Conservation (phyloP, 1,284 basidiomycete genomes). For the Irpex lacteus region DNA sequence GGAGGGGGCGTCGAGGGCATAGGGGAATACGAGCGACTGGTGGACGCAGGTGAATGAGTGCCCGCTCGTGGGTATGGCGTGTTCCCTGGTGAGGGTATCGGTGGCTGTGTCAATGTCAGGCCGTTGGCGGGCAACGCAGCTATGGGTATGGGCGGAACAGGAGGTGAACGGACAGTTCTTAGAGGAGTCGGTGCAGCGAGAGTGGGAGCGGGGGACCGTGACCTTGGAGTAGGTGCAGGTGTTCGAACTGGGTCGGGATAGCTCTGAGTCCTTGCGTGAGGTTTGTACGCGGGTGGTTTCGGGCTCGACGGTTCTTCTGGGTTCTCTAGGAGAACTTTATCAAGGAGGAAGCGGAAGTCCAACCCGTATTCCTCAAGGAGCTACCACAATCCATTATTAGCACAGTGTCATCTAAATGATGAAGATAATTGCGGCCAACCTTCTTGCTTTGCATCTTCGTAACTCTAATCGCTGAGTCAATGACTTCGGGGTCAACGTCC, state of each 20-base stretch:
- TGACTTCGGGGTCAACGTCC: slow-evolving; percentile 63
- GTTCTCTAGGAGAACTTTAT: slow-evolving; percentile 60
- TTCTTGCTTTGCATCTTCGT: slow-evolving; percentile 79
- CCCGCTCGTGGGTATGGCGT: not conserved
- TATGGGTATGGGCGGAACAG: slow-evolving; percentile 13
- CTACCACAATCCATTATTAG: slow-evolving; percentile 36
- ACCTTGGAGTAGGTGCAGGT: slow-evolving; percentile 29
- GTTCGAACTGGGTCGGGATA: slow-evolving; percentile 25
- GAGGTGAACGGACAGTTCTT: slow-evolving; percentile 22
- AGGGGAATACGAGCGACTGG: slow-evolving; percentile 9
- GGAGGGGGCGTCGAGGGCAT: slow-evolving; percentile 19
- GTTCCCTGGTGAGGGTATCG: slow-evolving; percentile 1
- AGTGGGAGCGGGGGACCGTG: slow-evolving; percentile 28
- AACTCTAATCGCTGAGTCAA: slow-evolving; percentile 76
- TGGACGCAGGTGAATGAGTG: slow-evolving; percentile 9
- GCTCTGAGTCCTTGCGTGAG: slow-evolving; percentile 23
- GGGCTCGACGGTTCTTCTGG: slow-evolving; percentile 33
- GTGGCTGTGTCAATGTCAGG: slow-evolving; percentile 15
- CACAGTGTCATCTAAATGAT: not conserved
- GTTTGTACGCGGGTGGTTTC: slow-evolving; percentile 34
- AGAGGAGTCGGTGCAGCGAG: slow-evolving; percentile 25
- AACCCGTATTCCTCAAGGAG: slow-evolving; percentile 89
- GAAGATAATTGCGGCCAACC: slow-evolving; percentile 39
- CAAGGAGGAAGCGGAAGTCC: slow-evolving; percentile 86
- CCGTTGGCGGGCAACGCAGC: slow-evolving; percentile 11